These are phyloP conservation scores for Tympanopsis confertula DNA, from an alignment of 2,329 filamentous ascomycete genomes.

Conservation along the genomic window DNA sequence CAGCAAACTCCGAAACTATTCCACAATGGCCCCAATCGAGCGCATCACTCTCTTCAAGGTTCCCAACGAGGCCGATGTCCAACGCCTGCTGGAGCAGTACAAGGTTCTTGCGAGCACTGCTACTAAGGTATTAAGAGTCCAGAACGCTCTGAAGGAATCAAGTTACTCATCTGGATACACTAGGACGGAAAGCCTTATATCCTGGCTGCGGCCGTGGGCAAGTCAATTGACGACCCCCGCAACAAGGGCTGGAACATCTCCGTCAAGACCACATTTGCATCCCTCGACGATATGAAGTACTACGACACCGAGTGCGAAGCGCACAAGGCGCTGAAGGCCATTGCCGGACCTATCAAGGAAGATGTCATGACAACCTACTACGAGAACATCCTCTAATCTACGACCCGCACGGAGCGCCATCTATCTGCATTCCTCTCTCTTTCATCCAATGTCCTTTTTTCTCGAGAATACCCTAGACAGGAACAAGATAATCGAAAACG, in stretches of 20 bases:
- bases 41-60: conserved; percentile 43
- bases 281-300: conserved; percentile 56
- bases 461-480: too few relatives aligned
- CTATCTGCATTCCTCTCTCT: too few relatives aligned
- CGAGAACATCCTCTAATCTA: background rate
- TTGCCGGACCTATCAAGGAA: background rate
- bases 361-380: background rate
- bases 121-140: conserved; percentile 23
- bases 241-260: conserved; percentile 55
- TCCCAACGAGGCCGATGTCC: conserved; percentile 27
- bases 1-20: background rate
- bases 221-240: conserved; percentile 42
- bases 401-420: too few relatives aligned
- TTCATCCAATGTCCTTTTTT: too few relatives aligned
- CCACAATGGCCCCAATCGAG: conserved; percentile 26
- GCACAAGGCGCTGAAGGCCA: conserved; percentile 1
- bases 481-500: too few relatives aligned
- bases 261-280: conserved; percentile 51
- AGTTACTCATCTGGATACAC: too few relatives aligned
- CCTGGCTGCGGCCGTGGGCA: conserved; percentile 38
- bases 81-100: conserved; percentile 32
- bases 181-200: conserved; percentile 66
- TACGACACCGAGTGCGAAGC: conserved; percentile 34
- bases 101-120: conserved; percentile 24
- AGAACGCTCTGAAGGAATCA: background rate